Evolutionary conservation across 2,329 filamentous ascomycete genomes (phyloP).

Genomic region (Diaporthe nobilis): DNA sequence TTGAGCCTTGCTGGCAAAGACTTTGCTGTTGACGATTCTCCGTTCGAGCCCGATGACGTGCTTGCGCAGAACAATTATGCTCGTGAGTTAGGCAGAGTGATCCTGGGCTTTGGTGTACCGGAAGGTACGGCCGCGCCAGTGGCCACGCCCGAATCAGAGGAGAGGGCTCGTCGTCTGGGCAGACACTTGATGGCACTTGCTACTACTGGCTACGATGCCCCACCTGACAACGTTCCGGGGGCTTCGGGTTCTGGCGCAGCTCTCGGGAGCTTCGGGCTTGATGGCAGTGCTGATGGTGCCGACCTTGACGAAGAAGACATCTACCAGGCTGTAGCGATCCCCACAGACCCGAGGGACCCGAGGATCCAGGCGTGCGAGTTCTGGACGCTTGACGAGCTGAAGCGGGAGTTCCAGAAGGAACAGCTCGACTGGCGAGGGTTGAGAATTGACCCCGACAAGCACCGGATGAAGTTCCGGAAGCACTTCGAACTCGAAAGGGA

Average conservation of each 20-base stretch:
- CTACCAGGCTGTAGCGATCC: background rate
- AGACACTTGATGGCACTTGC: background rate
- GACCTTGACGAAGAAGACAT: background rate
- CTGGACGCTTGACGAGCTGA: background rate
- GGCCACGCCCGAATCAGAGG: background rate
- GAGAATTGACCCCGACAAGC: background rate
- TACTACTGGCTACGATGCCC: background rate
- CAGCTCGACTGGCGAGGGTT: slow-evolving; percentile 9
- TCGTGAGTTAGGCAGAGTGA: background rate
- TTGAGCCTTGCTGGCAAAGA: background rate
- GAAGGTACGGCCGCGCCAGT: too few relatives aligned
- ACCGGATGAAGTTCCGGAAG: slow-evolving; percentile 4
- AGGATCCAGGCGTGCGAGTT: background rate
- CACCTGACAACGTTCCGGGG: background rate
- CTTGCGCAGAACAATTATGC: background rate
- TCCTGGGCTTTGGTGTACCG: background rate
- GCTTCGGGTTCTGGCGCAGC: background rate
- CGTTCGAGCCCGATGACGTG: background rate
- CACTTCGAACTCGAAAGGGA: slow-evolving; percentile 21
- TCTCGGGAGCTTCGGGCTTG: background rate
- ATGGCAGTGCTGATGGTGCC: background rate
- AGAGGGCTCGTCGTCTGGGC: background rate
- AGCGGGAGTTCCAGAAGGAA: background rate
- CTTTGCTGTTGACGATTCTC: background rate
- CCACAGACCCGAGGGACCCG: background rate